Evolutionary conservation across 305 asterid species (phyloP).

Genomic region (Fraxinus sp.): DNA sequence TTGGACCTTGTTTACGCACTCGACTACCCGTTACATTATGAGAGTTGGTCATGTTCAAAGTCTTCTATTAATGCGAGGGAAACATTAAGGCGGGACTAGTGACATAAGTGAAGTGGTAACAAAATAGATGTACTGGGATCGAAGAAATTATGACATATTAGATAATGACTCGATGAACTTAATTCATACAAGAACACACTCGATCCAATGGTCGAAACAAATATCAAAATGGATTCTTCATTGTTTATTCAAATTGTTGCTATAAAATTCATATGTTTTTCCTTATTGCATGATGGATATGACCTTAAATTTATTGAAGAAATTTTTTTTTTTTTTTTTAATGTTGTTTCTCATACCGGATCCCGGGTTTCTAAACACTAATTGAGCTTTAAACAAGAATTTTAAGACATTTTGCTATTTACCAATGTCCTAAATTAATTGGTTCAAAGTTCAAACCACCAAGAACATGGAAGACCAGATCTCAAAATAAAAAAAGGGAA

Average conservation of each 20-base stretch:
- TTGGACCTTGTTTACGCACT: background rate
- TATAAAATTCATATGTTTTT: background rate
- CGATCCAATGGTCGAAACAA: background rate
- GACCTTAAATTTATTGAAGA: background rate
- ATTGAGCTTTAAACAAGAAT: conserved; percentile 35
- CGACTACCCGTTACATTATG: background rate
- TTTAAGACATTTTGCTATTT: conserved; percentile 20
- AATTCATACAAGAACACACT: background rate
- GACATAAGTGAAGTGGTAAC: background rate
- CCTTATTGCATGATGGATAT: background rate
- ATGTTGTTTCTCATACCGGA: background rate
- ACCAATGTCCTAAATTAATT: conserved; percentile 14
- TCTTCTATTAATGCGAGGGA: background rate
- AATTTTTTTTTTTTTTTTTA: too few relatives aligned
- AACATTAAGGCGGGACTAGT: background rate
- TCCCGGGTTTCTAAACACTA: background rate
- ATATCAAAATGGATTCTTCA: background rate
- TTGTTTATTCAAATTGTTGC: background rate
- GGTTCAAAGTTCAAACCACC: background rate
- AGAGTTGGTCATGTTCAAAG: background rate
- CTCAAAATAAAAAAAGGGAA: background rate
- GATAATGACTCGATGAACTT: background rate
- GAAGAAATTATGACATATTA: background rate
- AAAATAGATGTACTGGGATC: background rate
- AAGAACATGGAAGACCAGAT: conserved; percentile 5